Percentiles rank a stretch among this genome's conserved stretches.
phyloP scores from a whole-genome alignment of 108 stramenopile genomes.

The Skeletonema tropicum region DNA sequence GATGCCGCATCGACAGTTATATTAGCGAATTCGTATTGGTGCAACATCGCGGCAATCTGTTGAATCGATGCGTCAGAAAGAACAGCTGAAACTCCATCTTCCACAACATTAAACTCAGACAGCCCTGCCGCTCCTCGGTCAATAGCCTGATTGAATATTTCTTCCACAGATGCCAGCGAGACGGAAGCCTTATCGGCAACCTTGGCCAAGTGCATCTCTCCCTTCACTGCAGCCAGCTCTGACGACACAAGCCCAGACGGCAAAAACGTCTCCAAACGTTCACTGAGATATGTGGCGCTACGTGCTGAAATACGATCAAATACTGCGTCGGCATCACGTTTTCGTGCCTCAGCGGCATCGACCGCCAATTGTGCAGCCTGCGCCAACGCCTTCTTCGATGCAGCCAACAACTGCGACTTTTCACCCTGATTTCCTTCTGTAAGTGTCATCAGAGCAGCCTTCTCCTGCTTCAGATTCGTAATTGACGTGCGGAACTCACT shows the following conservation, averaged over 20 bases:
- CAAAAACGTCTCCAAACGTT: constrained; percentile 68
- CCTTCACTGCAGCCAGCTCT: constrained; percentile 81
- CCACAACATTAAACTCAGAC: constrained; percentile 54
- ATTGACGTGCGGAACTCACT: constrained; percentile 77
- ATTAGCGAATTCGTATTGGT: constrained; percentile 72
- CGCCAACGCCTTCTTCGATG: constrained; percentile 83
- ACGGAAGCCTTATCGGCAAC: constrained; percentile 76
- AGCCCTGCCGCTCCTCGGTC: constrained; percentile 29
- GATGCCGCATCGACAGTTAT: constrained; percentile 65
- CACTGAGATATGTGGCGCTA: constrained; percentile 59
- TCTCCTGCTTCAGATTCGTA: constrained; percentile 79
- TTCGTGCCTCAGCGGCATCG: constrained; percentile 78
- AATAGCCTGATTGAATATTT: constrained; percentile 61
- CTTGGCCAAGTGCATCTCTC: constrained; percentile 75
- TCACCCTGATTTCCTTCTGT: constrained; percentile 79
- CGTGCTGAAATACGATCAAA: constrained; percentile 72
- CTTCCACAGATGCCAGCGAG: constrained; percentile 63
- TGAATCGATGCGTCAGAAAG: constrained; percentile 64
- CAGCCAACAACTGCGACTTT: constrained; percentile 64
- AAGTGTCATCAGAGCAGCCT: constrained; percentile 72
- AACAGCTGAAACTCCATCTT: constrained; percentile 36
- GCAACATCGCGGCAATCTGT: constrained; percentile 71
- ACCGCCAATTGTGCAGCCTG: constrained; percentile 77
- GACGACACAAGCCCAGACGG: constrained; percentile 60
- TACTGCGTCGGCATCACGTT: constrained; percentile 69